Evolutionary conservation across 768 basidiomycete species (phyloP), one percentile per base, ranked within the genome.

Genomic region (Cubamyces sp.): DNA sequence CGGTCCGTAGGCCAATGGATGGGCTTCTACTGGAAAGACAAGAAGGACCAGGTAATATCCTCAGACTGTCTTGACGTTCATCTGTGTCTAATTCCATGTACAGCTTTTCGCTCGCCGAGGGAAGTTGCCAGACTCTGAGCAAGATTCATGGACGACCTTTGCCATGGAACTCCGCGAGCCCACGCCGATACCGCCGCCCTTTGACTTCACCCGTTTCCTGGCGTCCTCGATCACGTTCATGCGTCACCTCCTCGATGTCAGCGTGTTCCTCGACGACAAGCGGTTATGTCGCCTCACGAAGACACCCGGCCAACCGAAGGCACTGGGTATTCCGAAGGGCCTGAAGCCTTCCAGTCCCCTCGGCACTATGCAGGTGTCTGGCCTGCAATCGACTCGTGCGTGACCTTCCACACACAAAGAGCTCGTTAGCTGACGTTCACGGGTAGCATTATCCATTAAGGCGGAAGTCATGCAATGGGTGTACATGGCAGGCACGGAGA

Each of bases 1-100:
- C 40, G 30, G 25, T 28, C 18, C 5, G 16, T 71, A 83, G 94
- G 86, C 34, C 84, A 91, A 70, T 94, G 93, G 86, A 96, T 96
- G 94, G 90, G 87, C 0, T 98, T 97, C 73, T 92, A 96, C 72
- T 98, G 94, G 94, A 95, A 94, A 71, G 92, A 91, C 69, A 90
- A 90, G 68, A 92, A 91, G 69, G 93, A 95, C 70, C 93, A 95
- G 78, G 88, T 88, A 65, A 39, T 73, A 57, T 7, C 19, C 1
- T 4, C 21, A 28, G 8, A 37, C 11, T 4, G 1, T 1, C 40
- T 25, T 21, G 41, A 8, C 26, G 28, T 7, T n/a, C 52, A n/a
- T 5, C 14, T n/a, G 19, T 30, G 14, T n/a, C 34, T 52, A 23
- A 50, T 52, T 68, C 57, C 30, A 64, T 49, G 18, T 11, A 59